Conservation (phyloP, 495 filamentous ascomycete species). For the Penicillium parvum region DNA sequence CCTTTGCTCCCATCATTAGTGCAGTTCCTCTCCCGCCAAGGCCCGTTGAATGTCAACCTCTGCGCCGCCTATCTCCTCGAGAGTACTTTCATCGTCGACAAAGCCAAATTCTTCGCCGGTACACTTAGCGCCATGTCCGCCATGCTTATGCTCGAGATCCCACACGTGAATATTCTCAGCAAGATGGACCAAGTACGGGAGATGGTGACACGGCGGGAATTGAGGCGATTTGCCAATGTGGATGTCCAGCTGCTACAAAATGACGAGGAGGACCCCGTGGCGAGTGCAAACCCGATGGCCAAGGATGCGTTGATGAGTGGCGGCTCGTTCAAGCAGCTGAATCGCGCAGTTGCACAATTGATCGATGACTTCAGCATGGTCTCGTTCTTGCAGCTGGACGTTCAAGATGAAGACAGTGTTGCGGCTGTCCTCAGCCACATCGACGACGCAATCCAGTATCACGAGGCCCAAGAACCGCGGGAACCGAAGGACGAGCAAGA, state of each 20-base stretch:
- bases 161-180: constrained; percentile 87
- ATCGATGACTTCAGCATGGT: constrained; percentile 99
- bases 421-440: constrained; percentile 90
- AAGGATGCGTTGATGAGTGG: constrained; percentile 71
- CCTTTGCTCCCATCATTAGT: constrained; percentile 85
- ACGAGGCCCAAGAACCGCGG: constrained; percentile 91
- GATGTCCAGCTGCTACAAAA: constrained; percentile 72
- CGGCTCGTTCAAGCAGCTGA: constrained; percentile 69
- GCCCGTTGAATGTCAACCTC: constrained; percentile 80
- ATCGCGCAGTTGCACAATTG: constrained; percentile 77
- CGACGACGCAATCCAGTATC: constrained; percentile 92
- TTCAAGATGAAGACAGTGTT: constrained; percentile 90
- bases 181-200: constrained; percentile 97
- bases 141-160: constrained; percentile 96
- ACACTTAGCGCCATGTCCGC: constrained; percentile 95
- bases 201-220: constrained; percentile 71
- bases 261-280: constrained; percentile 37
- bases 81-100: constrained; percentile 89
- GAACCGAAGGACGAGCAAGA: constrained; percentile 77
- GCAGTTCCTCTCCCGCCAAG: constrained; percentile 70
- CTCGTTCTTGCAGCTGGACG: constrained; percentile 84
- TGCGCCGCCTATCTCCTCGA: constrained; percentile 97
- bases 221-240: constrained; percentile 83
- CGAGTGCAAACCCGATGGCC: constrained; percentile 49
- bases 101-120: constrained; percentile 94